These are phyloP conservation scores for Hymenoscyphus albidus DNA, from an alignment of 2,329 filamentous ascomycete species.

Conservation along the genomic window DNA sequence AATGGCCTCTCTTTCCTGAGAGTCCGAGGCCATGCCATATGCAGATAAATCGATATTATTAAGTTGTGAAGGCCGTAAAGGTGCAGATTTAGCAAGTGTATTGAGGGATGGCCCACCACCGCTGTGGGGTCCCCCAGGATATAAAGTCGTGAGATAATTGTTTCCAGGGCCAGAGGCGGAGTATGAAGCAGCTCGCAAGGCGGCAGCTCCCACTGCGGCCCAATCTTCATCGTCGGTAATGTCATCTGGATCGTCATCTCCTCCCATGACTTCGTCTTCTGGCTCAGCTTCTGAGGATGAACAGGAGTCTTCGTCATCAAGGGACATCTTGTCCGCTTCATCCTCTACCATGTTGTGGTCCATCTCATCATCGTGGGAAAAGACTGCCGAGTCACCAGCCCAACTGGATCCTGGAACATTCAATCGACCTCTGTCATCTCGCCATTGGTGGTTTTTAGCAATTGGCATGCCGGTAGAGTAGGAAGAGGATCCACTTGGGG, in stretches of 20 bases:
- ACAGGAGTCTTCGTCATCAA: conserved; percentile 68
- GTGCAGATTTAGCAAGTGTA: conserved; percentile 32
- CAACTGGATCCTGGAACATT: conserved; percentile 56
- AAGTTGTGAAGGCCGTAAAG: conserved; percentile 37
- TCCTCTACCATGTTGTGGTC: conserved; percentile 70
- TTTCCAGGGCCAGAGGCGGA: conserved; percentile 51
- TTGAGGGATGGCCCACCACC: conserved; percentile 35
- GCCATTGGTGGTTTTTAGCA: conserved; percentile 42
- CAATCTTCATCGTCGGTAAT: conserved; percentile 95
- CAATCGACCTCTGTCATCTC: conserved; percentile 46
- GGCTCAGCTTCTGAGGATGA: conserved; percentile 70
- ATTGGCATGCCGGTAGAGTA: conserved; percentile 55
- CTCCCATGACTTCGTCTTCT: conserved; percentile 63
- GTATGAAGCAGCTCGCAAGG: conserved; percentile 67
- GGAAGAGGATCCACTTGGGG: conserved; percentile 41
- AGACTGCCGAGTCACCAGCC: conserved; percentile 68
- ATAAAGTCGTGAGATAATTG: conserved; percentile 45
- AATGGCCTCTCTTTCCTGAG: conserved; percentile 76
- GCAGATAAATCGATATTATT: conserved; percentile 49
- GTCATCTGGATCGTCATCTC: conserved; percentile 75
- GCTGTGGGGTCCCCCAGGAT: conserved; percentile 40
- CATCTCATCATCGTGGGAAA: conserved; percentile 65
- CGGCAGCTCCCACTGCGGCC: conserved; percentile 82
- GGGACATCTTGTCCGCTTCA: conserved; percentile 93
- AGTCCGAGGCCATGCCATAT: conserved; percentile 46